Base-by-base conservation (phyloP, 106 monocot species). In the Alisma plantagoaquatica region DNA sequence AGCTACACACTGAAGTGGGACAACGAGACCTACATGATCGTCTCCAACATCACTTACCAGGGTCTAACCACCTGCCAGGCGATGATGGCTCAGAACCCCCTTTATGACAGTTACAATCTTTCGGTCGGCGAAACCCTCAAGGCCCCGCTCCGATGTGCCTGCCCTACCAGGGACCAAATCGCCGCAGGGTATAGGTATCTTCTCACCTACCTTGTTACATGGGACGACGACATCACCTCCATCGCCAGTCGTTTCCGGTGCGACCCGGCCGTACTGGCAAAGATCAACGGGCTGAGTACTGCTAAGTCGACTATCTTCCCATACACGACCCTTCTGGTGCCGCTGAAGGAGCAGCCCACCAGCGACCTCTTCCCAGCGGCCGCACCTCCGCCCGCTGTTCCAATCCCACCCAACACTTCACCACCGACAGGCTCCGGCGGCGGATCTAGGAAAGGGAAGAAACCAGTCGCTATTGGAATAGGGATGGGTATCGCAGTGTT, bases 31-130 rank as follows among this genome's bases (percentile, higher is more conserved):
- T 89, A 89, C 73, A 32, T 78, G 25, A 31, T 33, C 8, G 27
- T 85, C 43, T 74, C 89, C 71, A 89, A 81, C 70, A 43, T 71
- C 52, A 96, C 96, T 21, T 96, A 64, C 71, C 77, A 76, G 62
- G 88, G 88, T 8, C 63, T 96, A 23, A 62, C 81, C 51, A 72
- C 94, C 23, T 96, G 94, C 59, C 94, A 96, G 57, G 65, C 94
- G 41, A 70, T 96, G 41, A 84, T 96, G 21, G 68, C 62, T 27
- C 87, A 83, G 63, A 93, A 93, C 68, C 71, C 77, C 2, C 30
- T 35, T 61, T 21, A 61, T 43, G 48, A 62, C 26, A 59, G 66
- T 60, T 28, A 42, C 2, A 26, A 48, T 7, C 63, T 93, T 50
- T 1, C 6, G 31, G 46, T 15, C 12, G 74, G 76, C 23, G 6